Conservation (phyloP, 2,329 filamentous ascomycete genomes). For the Microascus cirrosus region DNA sequence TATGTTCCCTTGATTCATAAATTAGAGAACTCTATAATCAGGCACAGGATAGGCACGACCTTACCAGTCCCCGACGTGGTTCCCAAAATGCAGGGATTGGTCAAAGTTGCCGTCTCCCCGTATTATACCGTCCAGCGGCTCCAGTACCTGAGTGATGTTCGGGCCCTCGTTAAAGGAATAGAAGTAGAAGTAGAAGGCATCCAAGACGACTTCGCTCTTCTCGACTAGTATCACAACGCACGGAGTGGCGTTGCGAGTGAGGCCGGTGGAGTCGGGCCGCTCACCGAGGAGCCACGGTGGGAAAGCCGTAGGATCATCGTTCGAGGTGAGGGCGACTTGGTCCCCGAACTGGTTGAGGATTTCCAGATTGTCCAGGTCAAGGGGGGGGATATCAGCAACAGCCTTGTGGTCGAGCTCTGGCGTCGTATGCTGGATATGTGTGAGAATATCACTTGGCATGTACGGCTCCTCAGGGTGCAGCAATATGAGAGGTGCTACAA, state of each 20-base stretch:
- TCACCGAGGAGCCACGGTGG: constrained; percentile 15
- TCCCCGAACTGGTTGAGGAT: constrained; percentile 11
- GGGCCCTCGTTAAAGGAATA: constrained; percentile 18
- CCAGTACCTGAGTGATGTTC: constrained; percentile 15
- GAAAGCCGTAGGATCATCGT: constrained; percentile 11
- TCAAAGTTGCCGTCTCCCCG: not conserved
- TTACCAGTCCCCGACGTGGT: constrained; percentile 16
- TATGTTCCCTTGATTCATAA: constrained; percentile 15
- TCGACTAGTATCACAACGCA: constrained; percentile 17
- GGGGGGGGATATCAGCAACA: constrained; percentile 9
- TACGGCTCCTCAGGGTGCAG: constrained; percentile 19
- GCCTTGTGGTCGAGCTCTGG: constrained; percentile 10
- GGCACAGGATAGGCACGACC: not conserved
- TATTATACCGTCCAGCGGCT: constrained; percentile 13
- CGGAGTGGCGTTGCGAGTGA: constrained; percentile 13
- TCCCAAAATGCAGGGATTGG: constrained; percentile 9
- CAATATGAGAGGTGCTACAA: constrained; percentile 18
- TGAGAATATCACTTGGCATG: constrained; percentile 15
- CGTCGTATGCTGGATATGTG: constrained; percentile 17
- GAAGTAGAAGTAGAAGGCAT: constrained; percentile 21
- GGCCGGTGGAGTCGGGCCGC: constrained; percentile 11
- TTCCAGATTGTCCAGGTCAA: constrained; percentile 16
- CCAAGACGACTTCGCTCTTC: constrained; percentile 8
- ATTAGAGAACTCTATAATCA: not conserved
- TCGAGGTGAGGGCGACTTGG: constrained; percentile 14